Conservation (phyloP, 306 rosid genomes). For the Trifolium fragiferum region DNA sequence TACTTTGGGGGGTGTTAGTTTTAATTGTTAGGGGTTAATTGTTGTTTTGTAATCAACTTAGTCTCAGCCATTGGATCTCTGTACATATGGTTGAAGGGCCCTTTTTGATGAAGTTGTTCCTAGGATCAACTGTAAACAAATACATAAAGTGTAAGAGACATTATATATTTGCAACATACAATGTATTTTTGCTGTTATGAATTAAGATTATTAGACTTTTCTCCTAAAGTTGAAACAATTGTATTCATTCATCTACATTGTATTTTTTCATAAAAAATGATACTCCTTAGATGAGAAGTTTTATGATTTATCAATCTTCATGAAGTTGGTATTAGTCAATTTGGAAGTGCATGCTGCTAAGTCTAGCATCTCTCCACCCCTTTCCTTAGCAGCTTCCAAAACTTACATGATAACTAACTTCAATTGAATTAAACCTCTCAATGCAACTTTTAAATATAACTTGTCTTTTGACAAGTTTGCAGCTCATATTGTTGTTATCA, state of each 20-base stretch:
- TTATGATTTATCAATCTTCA: too few relatives aligned
- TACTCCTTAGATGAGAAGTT: too few relatives aligned
- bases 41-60: neutral
- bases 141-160: neutral
- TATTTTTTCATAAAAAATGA: neutral
- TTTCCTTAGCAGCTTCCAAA: too few relatives aligned
- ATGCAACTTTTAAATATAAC: too few relatives aligned
- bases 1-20: neutral
- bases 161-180: neutral
- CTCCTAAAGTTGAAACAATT: neutral
- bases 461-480: too few relatives aligned
- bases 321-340: too few relatives aligned
- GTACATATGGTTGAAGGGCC: neutral
- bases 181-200: neutral
- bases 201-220: neutral
- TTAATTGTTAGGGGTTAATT: neutral
- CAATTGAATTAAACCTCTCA: too few relatives aligned
- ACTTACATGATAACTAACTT: too few relatives aligned
- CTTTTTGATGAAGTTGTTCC: neutral
- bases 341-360: too few relatives aligned
- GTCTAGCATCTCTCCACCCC: too few relatives aligned
- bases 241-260: neutral
- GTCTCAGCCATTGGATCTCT: neutral
- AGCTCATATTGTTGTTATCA: too few relatives aligned
- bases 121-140: slow-evolving; percentile 5